phyloP scores from a whole-genome alignment of 768 basidiomycete species.

The Tulasnella sp. region DNA sequence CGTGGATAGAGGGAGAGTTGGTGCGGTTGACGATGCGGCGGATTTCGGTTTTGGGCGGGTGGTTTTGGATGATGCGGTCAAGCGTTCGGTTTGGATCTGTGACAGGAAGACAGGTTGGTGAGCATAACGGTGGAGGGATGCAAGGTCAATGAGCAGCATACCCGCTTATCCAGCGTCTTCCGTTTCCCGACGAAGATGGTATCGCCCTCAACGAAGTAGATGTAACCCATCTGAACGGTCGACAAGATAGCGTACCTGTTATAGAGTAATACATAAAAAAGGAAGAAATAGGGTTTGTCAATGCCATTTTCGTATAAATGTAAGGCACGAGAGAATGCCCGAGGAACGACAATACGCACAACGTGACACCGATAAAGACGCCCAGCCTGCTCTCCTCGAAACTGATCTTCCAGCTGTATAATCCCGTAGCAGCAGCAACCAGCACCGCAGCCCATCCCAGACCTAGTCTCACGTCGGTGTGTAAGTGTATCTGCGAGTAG shows the following conservation, averaged over 20 bases:
- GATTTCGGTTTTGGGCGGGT: conserved; percentile 2
- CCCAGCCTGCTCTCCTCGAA: conserved; percentile 80
- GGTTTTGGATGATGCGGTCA: conserved; percentile 65
- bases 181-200: conserved; percentile 82
- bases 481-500: conserved; percentile 76
- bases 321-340: neutral
- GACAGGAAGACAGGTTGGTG: neutral
- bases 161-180: conserved; percentile 79
- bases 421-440: conserved; percentile 65
- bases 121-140: neutral
- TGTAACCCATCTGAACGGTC: conserved; percentile 60
- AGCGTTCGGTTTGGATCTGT: conserved; percentile 83
- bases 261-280: no score
- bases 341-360: conserved; percentile 38
- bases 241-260: conserved; percentile 70
- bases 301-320: neutral
- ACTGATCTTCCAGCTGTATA: conserved; percentile 79
- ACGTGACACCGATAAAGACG: conserved; percentile 64
- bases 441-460: conserved; percentile 83
- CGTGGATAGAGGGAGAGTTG: conserved; percentile 13
- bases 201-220: conserved; percentile 76
- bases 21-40: neutral
- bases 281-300: conserved; percentile 6
- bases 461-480: conserved; percentile 78
- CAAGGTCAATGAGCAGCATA: conserved; percentile 21